phyloP scores from a whole-genome alignment of 192 early-diverging fungal genomes.

The Entomortierella lignicola region DNA sequence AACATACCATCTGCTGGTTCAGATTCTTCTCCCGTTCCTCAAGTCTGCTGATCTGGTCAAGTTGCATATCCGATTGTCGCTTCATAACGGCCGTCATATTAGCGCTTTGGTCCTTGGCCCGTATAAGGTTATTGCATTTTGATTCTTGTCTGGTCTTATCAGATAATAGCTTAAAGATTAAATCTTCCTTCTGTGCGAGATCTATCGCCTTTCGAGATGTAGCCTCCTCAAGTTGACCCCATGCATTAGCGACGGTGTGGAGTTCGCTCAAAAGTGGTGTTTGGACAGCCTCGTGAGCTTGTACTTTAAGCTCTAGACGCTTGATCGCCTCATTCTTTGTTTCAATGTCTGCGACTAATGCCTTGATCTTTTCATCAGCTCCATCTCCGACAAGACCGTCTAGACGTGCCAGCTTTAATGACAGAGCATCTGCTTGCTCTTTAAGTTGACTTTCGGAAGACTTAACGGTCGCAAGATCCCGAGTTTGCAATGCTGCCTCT shows the following conservation, averaged over 20 bases:
- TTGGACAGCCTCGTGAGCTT: constrained; percentile 57
- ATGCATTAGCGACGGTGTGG: constrained; percentile 72
- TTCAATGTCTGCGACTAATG: constrained; percentile 36
- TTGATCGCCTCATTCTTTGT: constrained; percentile 63
- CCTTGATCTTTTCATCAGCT: constrained; percentile 42
- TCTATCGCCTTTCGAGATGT: constrained; percentile 83
- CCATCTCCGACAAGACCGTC: constrained; percentile 42
- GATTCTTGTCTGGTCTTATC: constrained; percentile 90
- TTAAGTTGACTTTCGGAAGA: constrained; percentile 56
- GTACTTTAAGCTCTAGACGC: constrained; percentile 67
- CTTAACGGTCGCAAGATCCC: constrained; percentile 7
- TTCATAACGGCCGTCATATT: constrained; percentile 77
- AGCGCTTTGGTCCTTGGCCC: constrained; percentile 74
- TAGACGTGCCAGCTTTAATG: constrained; percentile 35
- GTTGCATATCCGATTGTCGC: constrained; percentile 82
- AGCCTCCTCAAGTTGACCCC: constrained; percentile 87
- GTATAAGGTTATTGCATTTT: constrained; percentile 79
- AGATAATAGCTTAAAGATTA: constrained; percentile 78
- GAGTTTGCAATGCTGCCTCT: constrained; percentile 17
- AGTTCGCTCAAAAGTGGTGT: constrained; percentile 69
- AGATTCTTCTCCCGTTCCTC: constrained; percentile 85
- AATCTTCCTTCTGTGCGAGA: constrained; percentile 81
- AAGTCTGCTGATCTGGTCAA: constrained; percentile 82
- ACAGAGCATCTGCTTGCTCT: constrained; percentile 57
- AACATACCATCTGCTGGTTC: constrained; percentile 70